Conservation (phyloP, 2,329 filamentous ascomycete genomes). For the Fusarium sublunatum region DNA sequence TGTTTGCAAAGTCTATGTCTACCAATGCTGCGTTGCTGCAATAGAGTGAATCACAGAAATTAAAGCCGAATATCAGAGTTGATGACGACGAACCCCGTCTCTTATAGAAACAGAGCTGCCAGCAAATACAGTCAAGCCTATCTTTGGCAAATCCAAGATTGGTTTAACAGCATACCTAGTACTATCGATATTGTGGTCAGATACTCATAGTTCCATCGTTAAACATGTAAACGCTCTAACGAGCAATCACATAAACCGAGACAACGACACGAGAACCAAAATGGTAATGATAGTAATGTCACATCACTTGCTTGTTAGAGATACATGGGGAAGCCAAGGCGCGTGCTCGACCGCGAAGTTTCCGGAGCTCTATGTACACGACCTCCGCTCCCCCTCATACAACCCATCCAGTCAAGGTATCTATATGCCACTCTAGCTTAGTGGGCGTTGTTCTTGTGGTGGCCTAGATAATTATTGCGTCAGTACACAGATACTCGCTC, state of each 20-base stretch:
- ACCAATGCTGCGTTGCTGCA: neutral
- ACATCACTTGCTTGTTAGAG: conserved; percentile 48
- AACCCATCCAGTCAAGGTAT: conserved; percentile 38
- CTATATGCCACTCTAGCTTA: conserved; percentile 61
- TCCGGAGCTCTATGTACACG: conserved; percentile 58
- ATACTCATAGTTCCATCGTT: neutral
- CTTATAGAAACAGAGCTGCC: neutral
- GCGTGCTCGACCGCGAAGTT: conserved; percentile 51
- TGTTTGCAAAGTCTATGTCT: no score
- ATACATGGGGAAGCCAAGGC: conserved; percentile 53
- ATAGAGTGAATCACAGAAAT: neutral
- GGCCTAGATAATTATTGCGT: conserved; percentile 68
- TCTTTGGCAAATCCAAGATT: neutral
- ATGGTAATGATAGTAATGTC: conserved; percentile 33
- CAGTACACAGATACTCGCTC: conserved; percentile 22
- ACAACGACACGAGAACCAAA: conserved; percentile 7
- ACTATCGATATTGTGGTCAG: neutral
- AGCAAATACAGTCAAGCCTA: neutral
- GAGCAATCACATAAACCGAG: neutral
- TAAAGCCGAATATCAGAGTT: conserved; percentile 7
- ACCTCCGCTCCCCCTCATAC: conserved; percentile 45
- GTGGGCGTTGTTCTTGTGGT: conserved; percentile 99
- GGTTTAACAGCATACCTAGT: neutral
- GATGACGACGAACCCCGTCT: neutral
- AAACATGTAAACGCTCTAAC: neutral